A percentile compares a stretch with the other conserved stretches of the same genome.
Evolutionary conservation across 352 stramenopile species (phyloP).

Genomic region (Albugo laibachii): DNA sequence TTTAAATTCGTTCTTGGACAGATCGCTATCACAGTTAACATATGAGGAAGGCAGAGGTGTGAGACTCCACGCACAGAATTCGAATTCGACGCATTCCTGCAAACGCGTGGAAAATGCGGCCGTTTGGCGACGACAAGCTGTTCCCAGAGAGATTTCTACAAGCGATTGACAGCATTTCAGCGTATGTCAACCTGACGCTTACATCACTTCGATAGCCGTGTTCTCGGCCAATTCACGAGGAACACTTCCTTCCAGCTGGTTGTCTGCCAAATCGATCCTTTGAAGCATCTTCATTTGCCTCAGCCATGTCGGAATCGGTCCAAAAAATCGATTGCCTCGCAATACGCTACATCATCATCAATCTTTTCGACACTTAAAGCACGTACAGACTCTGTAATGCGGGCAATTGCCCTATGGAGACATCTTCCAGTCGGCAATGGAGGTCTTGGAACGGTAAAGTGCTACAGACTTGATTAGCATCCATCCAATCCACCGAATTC

Average conservation of each 20-base stretch:
- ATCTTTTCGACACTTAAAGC: neutral
- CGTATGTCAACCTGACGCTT: neutral
- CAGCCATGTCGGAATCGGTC: constrained; percentile 35
- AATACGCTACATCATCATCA: constrained; percentile 19
- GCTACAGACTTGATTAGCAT: constrained; percentile 15
- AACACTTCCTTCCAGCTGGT: constrained; percentile 22
- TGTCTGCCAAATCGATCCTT: constrained; percentile 29
- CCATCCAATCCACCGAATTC: too few species aligned
- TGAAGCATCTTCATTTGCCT: constrained; percentile 38
- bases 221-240: constrained; percentile 28
- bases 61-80: neutral
- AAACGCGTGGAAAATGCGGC: constrained; percentile 19
- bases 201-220: constrained; percentile 41
- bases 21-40: neutral
- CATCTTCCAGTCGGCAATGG: constrained; percentile 20
- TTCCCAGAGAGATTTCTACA: constrained; percentile 22
- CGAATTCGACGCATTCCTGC: constrained; percentile 18
- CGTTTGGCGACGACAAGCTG: constrained; percentile 10
- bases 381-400: constrained; percentile 53
- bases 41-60: neutral
- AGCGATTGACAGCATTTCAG: neutral
- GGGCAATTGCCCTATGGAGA: constrained; percentile 42
- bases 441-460: constrained; percentile 29
- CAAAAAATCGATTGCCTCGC: constrained; percentile 25
- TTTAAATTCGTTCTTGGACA: neutral